These are phyloP conservation scores for Viola odorata DNA, from an alignment of 345 rosid species.

Conservation along the genomic window DNA sequence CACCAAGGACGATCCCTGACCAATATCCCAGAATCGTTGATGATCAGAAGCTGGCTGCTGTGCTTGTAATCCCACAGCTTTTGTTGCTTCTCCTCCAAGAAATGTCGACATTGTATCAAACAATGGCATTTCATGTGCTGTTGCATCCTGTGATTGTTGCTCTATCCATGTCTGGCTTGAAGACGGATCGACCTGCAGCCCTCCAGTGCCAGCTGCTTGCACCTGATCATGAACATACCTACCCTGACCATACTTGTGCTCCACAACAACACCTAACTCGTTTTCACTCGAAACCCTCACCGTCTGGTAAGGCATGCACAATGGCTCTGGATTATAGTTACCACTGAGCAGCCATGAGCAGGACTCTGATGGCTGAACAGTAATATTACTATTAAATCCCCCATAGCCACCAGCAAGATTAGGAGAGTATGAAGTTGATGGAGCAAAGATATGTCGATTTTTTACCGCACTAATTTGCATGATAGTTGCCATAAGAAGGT, in stretches of 20 bases:
- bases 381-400: too few species aligned
- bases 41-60: background rate
- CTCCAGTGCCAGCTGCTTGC: background rate
- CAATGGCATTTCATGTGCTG: background rate
- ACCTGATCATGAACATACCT: too few species aligned
- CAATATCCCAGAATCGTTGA: constrained; percentile 1
- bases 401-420: constrained; percentile 5
- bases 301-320: too few species aligned
- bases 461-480: constrained; percentile 9
- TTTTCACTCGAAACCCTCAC: background rate
- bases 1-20: background rate
- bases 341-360: constrained; percentile 3
- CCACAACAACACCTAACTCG: too few species aligned
- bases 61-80: background rate
- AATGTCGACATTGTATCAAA: background rate
- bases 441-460: background rate
- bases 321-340: background rate
- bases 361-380: background rate
- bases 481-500: constrained; percentile 15
- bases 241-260: background rate
- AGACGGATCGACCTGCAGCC: constrained; percentile 1
- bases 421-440: constrained; percentile 17
- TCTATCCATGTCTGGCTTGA: background rate
- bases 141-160: background rate
- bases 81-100: background rate